A percentile compares a stretch with the other conserved stretches of the same genome.
phyloP scores from a whole-genome alignment of 1,139 yeast species.

The Debaryomycetaceae sp. region DNA sequence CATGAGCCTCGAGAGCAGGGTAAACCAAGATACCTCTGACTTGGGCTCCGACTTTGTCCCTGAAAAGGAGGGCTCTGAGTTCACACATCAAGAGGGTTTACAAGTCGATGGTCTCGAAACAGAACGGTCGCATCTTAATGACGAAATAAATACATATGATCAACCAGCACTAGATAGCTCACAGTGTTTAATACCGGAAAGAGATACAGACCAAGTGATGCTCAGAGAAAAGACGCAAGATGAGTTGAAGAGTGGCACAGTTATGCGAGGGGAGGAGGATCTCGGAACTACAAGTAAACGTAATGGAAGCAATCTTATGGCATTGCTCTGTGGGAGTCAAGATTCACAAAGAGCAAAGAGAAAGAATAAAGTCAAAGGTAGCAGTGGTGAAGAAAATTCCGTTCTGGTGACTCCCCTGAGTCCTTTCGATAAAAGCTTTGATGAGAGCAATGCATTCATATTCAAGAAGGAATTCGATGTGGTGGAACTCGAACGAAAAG shows the following conservation, averaged over 20 bases:
- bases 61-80: neutral
- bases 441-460: slow-evolving; percentile 13
- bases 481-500: slow-evolving; percentile 28
- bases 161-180: neutral
- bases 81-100: no score
- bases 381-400: neutral
- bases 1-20: neutral
- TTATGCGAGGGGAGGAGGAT: neutral
- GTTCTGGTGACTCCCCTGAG: neutral
- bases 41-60: neutral
- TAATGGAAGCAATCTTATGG: slow-evolving; percentile 4
- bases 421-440: slow-evolving; percentile 8
- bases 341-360: slow-evolving; percentile 1
- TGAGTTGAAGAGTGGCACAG: neutral
- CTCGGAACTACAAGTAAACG: neutral
- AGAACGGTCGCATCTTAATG: no score
- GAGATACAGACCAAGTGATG: neutral
- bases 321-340: slow-evolving; percentile 11
- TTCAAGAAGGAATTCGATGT: slow-evolving; percentile 17
- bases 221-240: no score
- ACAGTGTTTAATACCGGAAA: neutral
- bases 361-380: neutral
- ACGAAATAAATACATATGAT: no score
- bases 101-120: no score
- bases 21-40: neutral